Percentiles rank a stretch among this genome's conserved stretches.
Conservation (phyloP, 805 yeast genomes). For the Kregervanrija pseudodelftensis region DNA sequence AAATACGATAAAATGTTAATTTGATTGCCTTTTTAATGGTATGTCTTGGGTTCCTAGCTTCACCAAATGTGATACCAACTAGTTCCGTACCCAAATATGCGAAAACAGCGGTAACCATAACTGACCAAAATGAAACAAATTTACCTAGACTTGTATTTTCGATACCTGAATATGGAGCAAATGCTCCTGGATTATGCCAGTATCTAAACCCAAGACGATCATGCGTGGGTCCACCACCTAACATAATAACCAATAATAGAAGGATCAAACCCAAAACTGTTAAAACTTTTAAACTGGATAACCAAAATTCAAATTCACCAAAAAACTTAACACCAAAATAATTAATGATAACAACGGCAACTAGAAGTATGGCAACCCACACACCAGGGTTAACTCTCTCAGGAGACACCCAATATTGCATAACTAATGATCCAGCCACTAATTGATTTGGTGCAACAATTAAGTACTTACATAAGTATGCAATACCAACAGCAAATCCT, state of each 20-base stretch:
- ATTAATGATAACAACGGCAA: slow-evolving; percentile 34
- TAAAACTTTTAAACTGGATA: slow-evolving; percentile 56
- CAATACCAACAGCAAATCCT: slow-evolving; percentile 52
- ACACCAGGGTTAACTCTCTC: slow-evolving; percentile 47
- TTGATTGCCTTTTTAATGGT: slow-evolving; percentile 46
- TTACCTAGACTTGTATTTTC: slow-evolving; percentile 24
- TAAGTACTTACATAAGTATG: slow-evolving; percentile 44
- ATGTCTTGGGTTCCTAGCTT: slow-evolving; percentile 40
- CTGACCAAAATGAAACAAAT: slow-evolving; percentile 41
- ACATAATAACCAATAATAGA: slow-evolving; percentile 53
- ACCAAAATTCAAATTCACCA: slow-evolving; percentile 47
- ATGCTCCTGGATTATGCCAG: slow-evolving; percentile 39
- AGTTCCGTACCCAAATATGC: slow-evolving; percentile 46
- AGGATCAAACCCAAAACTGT: slow-evolving; percentile 63
- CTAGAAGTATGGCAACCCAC: slow-evolving; percentile 40
- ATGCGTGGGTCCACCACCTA: slow-evolving; percentile 74
- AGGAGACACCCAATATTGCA: slow-evolving; percentile 45
- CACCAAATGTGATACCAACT: slow-evolving; percentile 42
- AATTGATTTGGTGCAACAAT: slow-evolving; percentile 51
- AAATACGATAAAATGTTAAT: slow-evolving; percentile 48
- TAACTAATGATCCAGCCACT: slow-evolving; percentile 48
- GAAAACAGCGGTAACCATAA: slow-evolving; percentile 44
- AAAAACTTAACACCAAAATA: slow-evolving; percentile 42
- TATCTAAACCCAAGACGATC: slow-evolving; percentile 46
- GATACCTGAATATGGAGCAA: slow-evolving; percentile 38